Evolutionary conservation across 2,329 filamentous ascomycete species (phyloP), one percentile per base, ranked within the genome.

Genomic region (Hysterium pulicare): DNA sequence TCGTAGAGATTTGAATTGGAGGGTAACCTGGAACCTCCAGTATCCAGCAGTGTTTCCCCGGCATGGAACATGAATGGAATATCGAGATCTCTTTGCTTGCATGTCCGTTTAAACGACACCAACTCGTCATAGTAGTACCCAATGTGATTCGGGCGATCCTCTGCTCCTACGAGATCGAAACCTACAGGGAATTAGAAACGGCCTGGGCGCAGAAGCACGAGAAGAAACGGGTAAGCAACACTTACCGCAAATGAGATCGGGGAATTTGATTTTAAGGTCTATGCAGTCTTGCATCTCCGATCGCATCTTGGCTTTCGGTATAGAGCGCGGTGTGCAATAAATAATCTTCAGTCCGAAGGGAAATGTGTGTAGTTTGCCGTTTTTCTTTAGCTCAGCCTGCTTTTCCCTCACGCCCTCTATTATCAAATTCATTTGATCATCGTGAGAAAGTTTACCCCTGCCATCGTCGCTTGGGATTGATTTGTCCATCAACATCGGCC

Each of bases 41-140:
- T 74, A 22, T 87, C 81, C 1, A 73, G 57, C 4, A 87, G 71
- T 1, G 85, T 87, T 67, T 90, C 86, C 19, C 85, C 86, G 49
- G 85, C 87, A 65, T 90, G 85, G 55, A 89, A 86, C 30, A 89
- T 70, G 55, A 88, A 87, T 0, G 85, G 85, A 2, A 89, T 84
- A 0, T 81, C 72, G 3, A 84, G 45, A 0, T 57, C 53, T 1
- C 70, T 59, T 1, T 50, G 44, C 5, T 65, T 55, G 64, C 83
- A 87, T 1, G 71, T 65, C 22, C 69, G 53, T 40, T 73, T 67
- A 55, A 86, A 86, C 1, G 70, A 68, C 3, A 82, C 64, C 5
- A 87, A 72, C 47, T 83, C 71, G 0, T 78, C 64, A 42, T 80
- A 82, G 40, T 76, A 72, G 33, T 70, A 74, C 3, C 84, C 73